A percentile compares a stretch with the other conserved stretches of the same genome.
phyloP scores from a whole-genome alignment of 495 filamentous ascomycete species.

The Choiromyces venosus region DNA sequence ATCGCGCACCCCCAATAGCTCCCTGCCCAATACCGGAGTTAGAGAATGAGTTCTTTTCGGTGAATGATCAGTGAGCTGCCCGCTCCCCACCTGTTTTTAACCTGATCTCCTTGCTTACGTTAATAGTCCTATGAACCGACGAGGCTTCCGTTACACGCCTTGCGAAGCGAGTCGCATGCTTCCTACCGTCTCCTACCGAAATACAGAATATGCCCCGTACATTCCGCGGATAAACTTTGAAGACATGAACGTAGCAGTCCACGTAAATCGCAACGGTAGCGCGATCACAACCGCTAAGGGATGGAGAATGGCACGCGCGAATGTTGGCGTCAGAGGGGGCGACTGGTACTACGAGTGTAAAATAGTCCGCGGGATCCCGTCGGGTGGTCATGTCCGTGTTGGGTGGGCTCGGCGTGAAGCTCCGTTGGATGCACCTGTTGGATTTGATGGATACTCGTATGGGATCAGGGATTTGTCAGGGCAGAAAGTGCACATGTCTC shows the following conservation, averaged over 20 bases:
- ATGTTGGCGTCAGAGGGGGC: constrained; percentile 86
- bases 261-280: constrained; percentile 56
- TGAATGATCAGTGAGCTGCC: constrained; percentile 58
- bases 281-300: constrained; percentile 73
- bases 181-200: constrained; percentile 80
- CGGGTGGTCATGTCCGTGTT: constrained; percentile 73
- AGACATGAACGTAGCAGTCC: constrained; percentile 74
- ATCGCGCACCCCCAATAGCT: constrained; percentile 33
- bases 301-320: constrained; percentile 77
- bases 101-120: constrained; percentile 43
- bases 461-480: constrained; percentile 82
- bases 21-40: constrained; percentile 22
- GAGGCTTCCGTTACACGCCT: constrained; percentile 72
- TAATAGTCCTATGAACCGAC: constrained; percentile 69
- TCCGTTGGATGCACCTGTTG: constrained; percentile 81
- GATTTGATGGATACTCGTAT: constrained; percentile 95
- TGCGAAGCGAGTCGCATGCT: constrained; percentile 85
- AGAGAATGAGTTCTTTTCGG: constrained; percentile 53
- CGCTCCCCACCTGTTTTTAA: constrained; percentile 25
- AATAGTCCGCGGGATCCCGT: constrained; percentile 61
- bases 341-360: constrained; percentile 92
- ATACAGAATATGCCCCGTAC: constrained; percentile 77
- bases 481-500: constrained; percentile 88
- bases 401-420: constrained; percentile 81
- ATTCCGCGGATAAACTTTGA: constrained; percentile 80